Conservation (phyloP, 441 rosid genomes). For the Arabidopsis hybrid region DNA sequence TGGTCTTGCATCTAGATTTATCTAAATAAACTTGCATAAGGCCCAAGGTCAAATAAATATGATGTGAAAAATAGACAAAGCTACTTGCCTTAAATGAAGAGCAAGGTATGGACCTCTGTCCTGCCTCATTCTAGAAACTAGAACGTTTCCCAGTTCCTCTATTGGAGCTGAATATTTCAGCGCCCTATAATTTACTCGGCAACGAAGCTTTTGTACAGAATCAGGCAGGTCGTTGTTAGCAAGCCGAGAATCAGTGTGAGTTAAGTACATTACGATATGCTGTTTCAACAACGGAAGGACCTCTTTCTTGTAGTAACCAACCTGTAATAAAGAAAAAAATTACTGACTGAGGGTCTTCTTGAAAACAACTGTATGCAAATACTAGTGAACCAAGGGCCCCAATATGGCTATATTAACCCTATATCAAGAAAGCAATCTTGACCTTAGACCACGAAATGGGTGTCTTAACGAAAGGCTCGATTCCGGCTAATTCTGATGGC, state of each 20-base stretch:
- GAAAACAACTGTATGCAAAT: background rate
- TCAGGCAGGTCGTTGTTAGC: slow-evolving; percentile 77
- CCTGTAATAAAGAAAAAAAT: slow-evolving; percentile 53
- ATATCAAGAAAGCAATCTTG: slow-evolving; percentile 31
- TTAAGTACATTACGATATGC: slow-evolving; percentile 81
- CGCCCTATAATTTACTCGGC: slow-evolving; percentile 85
- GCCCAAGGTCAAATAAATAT: slow-evolving; percentile 1
- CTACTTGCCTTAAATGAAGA: slow-evolving; percentile 84
- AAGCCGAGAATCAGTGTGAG: slow-evolving; percentile 88
- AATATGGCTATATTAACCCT: background rate
- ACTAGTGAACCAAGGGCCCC: background rate
- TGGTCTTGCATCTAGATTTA: slow-evolving; percentile 14
- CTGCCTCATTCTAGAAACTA: slow-evolving; percentile 81
- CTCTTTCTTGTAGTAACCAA: slow-evolving; percentile 75
- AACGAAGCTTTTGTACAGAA: slow-evolving; percentile 83
- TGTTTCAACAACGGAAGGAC: slow-evolving; percentile 78
- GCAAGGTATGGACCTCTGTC: slow-evolving; percentile 79
- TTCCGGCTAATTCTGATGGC: slow-evolving; percentile 62
- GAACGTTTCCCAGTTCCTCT: slow-evolving; percentile 76
- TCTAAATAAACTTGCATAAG: slow-evolving; percentile 8
- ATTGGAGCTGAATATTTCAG: slow-evolving; percentile 80
- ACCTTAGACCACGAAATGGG: slow-evolving; percentile 97
- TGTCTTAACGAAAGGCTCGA: slow-evolving; percentile 72
- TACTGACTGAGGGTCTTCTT: background rate
- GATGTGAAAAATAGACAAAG: slow-evolving; percentile 11